Evolutionary conservation across 192 early-diverging fungal species (phyloP), one percentile per base, ranked within the genome.

Genomic region (Coemansia sp.): DNA sequence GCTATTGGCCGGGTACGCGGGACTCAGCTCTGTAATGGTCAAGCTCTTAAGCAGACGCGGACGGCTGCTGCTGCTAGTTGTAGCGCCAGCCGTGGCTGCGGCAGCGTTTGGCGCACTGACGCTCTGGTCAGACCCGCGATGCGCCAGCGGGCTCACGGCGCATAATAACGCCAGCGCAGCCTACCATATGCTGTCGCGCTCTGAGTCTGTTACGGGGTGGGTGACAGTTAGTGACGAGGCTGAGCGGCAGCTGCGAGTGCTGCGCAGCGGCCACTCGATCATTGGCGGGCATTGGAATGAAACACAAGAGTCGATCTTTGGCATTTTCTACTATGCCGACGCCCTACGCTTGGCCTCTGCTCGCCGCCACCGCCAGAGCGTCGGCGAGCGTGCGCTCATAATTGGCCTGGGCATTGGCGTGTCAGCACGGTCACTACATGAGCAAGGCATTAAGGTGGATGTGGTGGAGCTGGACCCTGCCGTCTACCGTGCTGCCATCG

Each of bases 241-340:
- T 19, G 54, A 81, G 40, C 76, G 87, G 55, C 74, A 83, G 26
- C 72, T 92, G 37, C 85, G 88, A 3, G 41, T 94, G 22, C 76
- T 97, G 78, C 90, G 93, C 60, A 87, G 87, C 65, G 93, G 94
- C 22, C 91, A 97, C 65, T 93, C 92, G 29, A 70, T 97, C 37
- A 83, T 97, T 34, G 95, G 95, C 26, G 93, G 92, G n/a, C 73
- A 84, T 33, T 94, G 86, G 81, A 71, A 76, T 18, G 52, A 76
- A 6, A 84, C 87, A 6, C 65, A 68, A 4, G 90, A 91, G 50
- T 90, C 90, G 1, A 84, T 91, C 10, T 97, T 91, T 83, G 85
- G 83, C 22, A 69, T 83, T 3, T 94, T 96, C 60, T 93, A 96
- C 74, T 88, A 87, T 60, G 78, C 90, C 44, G 90, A 91, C 65